Evolutionary conservation across 2,329 filamentous ascomycete genomes (phyloP).

Genomic region (Trichoderma sp.): DNA sequence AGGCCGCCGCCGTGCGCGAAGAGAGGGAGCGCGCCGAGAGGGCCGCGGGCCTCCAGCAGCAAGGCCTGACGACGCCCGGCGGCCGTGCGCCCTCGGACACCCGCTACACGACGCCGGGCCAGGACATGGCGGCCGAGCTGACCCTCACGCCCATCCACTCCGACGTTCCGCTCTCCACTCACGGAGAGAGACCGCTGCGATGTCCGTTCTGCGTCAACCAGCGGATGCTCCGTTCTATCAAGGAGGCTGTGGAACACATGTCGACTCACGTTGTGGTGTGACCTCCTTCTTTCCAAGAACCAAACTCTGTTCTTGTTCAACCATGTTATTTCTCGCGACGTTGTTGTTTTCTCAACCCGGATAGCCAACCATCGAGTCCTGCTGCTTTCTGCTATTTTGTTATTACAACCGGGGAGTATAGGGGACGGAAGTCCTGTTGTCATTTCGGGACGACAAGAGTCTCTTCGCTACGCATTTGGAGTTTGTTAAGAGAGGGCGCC

Average conservation of each 20-base stretch:
- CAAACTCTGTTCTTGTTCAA: background rate
- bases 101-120: conserved; percentile 41
- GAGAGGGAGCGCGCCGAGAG: conserved; percentile 54
- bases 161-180: conserved; percentile 48
- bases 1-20: conserved; percentile 56
- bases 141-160: conserved; percentile 59
- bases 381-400: background rate
- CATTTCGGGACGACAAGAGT: background rate
- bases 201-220: conserved; percentile 65
- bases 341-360: background rate
- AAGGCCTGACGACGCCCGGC: conserved; percentile 41
- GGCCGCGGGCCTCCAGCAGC: conserved; percentile 37
- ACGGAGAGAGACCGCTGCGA: conserved; percentile 52
- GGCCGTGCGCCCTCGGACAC: conserved; percentile 39
- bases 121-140: conserved; percentile 47
- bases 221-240: conserved; percentile 61
- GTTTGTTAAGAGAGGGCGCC: conserved; percentile 14
- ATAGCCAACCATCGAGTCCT: background rate
- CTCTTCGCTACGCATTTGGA: background rate
- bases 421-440: background rate
- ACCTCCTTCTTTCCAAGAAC: background rate
- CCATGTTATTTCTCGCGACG: background rate
- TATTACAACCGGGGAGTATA: background rate
- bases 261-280: conserved; percentile 63
- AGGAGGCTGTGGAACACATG: conserved; percentile 65